Percentiles rank a stretch among this genome's conserved stretches.
phyloP scores from a whole-genome alignment of 768 basidiomycete species.

The Naganishia vishniacii region DNA sequence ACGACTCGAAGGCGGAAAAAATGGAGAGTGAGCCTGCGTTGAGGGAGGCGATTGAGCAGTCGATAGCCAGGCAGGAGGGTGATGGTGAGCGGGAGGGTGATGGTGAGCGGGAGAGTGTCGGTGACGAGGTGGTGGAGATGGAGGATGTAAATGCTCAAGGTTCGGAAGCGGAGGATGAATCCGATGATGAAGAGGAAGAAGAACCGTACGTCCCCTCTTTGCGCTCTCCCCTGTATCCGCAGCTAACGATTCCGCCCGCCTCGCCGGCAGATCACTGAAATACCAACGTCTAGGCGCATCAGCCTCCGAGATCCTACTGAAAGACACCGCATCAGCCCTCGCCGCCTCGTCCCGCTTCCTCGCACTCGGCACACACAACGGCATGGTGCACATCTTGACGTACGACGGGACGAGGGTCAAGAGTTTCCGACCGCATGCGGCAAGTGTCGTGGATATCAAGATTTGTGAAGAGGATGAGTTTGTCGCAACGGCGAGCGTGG shows the following conservation, averaged over 20 bases:
- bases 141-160: background rate
- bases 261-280: constrained; percentile 70
- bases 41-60: background rate
- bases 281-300: constrained; percentile 74
- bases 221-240: background rate
- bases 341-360: constrained; percentile 67
- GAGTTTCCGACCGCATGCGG: constrained; percentile 82
- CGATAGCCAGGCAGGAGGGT: background rate
- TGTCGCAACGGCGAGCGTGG: constrained; percentile 84
- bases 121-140: background rate
- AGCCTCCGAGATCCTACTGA: constrained; percentile 70
- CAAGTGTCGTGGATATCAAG: constrained; percentile 76
- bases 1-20: background rate
- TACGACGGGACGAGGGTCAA: constrained; percentile 74
- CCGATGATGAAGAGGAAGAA: constrained; percentile 54
- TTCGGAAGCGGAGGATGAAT: constrained; percentile 10
- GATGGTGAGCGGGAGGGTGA: constrained; percentile 4
- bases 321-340: constrained; percentile 81
- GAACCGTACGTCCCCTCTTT: constrained; percentile 60
- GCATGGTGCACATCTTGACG: constrained; percentile 82
- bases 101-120: background rate
- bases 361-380: constrained; percentile 87
- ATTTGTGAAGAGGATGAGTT: constrained; percentile 82
- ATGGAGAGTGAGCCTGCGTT: background rate
- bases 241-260: background rate